Conservation (phyloP, 2,329 filamentous ascomycete species). For the Stagonosporopsis cucurbitacearum region DNA sequence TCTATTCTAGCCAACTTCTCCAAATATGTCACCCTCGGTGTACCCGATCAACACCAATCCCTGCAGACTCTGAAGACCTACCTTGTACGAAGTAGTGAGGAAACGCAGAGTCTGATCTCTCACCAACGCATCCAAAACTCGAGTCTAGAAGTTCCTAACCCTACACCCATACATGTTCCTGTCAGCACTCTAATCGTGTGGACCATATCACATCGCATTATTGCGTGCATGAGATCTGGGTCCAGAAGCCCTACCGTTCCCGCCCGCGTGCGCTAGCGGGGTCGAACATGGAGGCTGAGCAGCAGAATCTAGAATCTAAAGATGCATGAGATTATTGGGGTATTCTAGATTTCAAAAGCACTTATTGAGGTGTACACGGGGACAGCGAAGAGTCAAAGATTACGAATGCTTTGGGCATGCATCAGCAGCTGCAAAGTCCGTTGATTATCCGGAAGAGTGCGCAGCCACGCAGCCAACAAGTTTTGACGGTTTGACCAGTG, state of each 20-base stretch:
- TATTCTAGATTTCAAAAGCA: background rate
- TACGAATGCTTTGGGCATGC: background rate
- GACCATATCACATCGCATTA: constrained; percentile 7
- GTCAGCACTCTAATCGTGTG: constrained; percentile 17
- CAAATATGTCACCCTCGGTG: background rate
- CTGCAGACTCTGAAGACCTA: background rate
- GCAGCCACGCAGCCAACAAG: background rate
- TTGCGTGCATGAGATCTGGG: constrained; percentile 16
- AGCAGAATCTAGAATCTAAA: constrained; percentile 6
- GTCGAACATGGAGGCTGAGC: constrained; percentile 14
- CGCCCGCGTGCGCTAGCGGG: constrained; percentile 17
- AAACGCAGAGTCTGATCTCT: too few species aligned
- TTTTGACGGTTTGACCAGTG: background rate
- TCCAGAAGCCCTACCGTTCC: constrained; percentile 18
- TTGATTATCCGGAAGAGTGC: background rate
- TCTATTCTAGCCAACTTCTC: background rate
- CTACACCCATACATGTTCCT: constrained; percentile 9
- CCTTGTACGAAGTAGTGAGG: too few species aligned
- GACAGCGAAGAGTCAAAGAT: background rate
- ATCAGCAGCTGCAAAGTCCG: constrained; percentile 2
- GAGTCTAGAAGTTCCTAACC: constrained; percentile 10
- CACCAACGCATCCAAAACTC: background rate
- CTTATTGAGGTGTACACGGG: background rate
- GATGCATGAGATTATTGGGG: background rate
- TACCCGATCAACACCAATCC: background rate